A percentile compares a stretch with the other conserved stretches of the same genome.
phyloP scores from a whole-genome alignment of 768 basidiomycete genomes.

The Kondoa malvinella region DNA sequence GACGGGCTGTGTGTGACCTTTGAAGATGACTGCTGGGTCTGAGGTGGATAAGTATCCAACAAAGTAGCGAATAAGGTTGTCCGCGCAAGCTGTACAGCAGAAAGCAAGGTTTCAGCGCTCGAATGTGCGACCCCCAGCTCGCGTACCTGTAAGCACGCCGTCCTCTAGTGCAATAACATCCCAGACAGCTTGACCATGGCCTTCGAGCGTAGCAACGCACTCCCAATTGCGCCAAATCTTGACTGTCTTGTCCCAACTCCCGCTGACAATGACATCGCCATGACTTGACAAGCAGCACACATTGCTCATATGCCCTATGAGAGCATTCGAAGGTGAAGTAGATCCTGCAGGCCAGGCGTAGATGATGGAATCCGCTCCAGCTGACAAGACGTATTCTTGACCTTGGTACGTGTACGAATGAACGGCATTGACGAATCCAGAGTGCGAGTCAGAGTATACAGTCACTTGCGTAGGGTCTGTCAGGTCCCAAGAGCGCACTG shows the following conservation, averaged over 20 bases:
- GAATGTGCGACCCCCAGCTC: not conserved
- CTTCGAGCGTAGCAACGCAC: constrained; percentile 56
- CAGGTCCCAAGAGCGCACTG: constrained; percentile 62
- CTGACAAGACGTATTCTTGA: constrained; percentile 64
- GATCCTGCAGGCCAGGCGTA: constrained; percentile 44
- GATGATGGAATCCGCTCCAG: constrained; percentile 74
- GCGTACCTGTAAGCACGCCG: constrained; percentile 35
- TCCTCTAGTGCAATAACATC: constrained; percentile 53
- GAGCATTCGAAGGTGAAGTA: constrained; percentile 49
- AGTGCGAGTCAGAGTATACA: constrained; percentile 39
- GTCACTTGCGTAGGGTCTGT: constrained; percentile 13
- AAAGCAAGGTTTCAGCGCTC: not conserved
- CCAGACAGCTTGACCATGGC: constrained; percentile 86
- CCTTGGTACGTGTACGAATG: constrained; percentile 28
- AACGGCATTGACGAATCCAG: constrained; percentile 57
- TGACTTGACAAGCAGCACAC: constrained; percentile 67
- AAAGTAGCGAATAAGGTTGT: constrained; percentile 67
- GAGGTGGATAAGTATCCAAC: constrained; percentile 49
- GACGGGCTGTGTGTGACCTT: constrained; percentile 80
- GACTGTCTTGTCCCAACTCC: constrained; percentile 96
- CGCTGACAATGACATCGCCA: constrained; percentile 58
- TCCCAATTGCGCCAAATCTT: constrained; percentile 59
- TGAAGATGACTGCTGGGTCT: constrained; percentile 45
- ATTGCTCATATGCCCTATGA: constrained; percentile 79
- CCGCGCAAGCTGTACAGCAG: constrained; percentile 57